phyloP scores from a whole-genome alignment of 495 filamentous ascomycete genomes.

The Tuber brumale region DNA sequence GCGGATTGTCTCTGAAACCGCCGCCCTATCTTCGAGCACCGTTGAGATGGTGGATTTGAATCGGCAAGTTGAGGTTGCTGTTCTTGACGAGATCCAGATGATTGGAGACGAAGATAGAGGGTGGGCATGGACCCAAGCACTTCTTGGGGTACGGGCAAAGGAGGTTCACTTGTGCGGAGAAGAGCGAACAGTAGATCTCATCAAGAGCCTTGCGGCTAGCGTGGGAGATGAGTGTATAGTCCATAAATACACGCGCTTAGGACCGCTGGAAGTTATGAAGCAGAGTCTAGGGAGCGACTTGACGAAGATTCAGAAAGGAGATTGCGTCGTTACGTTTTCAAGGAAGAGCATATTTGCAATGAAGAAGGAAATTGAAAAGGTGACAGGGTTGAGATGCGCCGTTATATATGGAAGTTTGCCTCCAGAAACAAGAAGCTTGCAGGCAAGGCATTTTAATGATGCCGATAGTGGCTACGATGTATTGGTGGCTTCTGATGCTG shows the following conservation, averaged over 20 bases:
- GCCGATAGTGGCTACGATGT: conserved; percentile 90
- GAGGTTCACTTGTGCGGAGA: conserved; percentile 96
- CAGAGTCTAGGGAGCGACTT: conserved; percentile 58
- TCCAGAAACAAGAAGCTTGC: conserved; percentile 83
- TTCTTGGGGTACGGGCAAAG: conserved; percentile 74
- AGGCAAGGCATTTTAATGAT: conserved; percentile 89
- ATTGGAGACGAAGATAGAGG: conserved; percentile 72
- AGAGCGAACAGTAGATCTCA: conserved; percentile 68
- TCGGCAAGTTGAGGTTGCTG: conserved; percentile 69
- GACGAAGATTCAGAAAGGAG: conserved; percentile 68
- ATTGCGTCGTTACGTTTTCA: conserved; percentile 82
- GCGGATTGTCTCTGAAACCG: conserved; percentile 50
- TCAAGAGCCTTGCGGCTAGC: conserved; percentile 67
- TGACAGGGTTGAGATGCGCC: conserved; percentile 71
- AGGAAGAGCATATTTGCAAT: conserved; percentile 72
- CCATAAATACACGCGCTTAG: conserved; percentile 74
- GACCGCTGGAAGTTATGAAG: conserved; percentile 60
- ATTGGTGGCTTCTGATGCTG: conserved; percentile 88
- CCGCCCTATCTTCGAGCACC: conserved; percentile 70
- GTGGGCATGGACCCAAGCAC: conserved; percentile 94
- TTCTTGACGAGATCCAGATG: conserved; percentile 99
- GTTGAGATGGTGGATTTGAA: conserved; percentile 91
- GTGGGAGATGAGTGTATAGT: conserved; percentile 78
- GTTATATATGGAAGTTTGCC: conserved; percentile 90
- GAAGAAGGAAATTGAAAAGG: conserved; percentile 67